A percentile compares a stretch with the other conserved stretches of the same genome.
Conservation (phyloP, 116 monocot species). For the Cymodocea nodosa region DNA sequence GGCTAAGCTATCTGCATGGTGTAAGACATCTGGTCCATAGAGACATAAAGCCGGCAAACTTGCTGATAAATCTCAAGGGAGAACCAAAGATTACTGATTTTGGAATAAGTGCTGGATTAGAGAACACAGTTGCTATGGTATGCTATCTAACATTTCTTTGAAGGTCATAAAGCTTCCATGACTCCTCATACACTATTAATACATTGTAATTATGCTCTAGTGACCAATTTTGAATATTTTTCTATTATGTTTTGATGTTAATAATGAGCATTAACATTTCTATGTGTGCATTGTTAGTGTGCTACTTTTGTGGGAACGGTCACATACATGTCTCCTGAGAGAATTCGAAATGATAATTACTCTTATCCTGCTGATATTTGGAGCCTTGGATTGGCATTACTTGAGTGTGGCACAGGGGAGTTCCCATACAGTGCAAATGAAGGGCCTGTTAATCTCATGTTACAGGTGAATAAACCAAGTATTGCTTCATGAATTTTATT, state of each 20-base stretch:
- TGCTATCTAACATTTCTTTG: conserved; percentile 4
- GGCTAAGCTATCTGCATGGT: conserved; percentile 72
- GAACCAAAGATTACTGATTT: conserved; percentile 95
- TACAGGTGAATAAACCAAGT: conserved; percentile 44
- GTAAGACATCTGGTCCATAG: conserved; percentile 86
- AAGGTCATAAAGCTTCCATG: not conserved
- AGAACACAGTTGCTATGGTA: conserved; percentile 89
- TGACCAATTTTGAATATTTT: too few species aligned
- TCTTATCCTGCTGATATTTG: conserved; percentile 97
- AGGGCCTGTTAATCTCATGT: conserved; percentile 92
- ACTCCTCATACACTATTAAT: not conserved
- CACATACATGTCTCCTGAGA: conserved; percentile 99
- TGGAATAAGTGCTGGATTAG: conserved; percentile 88
- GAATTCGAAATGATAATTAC: conserved; percentile 82
- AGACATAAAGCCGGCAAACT: conserved; percentile 96
- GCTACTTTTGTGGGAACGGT: conserved; percentile 98
- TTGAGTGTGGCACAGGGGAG: conserved; percentile 93
- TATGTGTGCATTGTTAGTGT: conserved; percentile 31
- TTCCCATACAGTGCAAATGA: conserved; percentile 86
- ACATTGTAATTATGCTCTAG: not conserved
- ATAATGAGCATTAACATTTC: not conserved
- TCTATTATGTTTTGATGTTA: too few species aligned
- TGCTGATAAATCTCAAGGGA: conserved; percentile 93
- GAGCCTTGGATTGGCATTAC: conserved; percentile 84
- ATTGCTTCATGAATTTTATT: not conserved